Conservation (phyloP, 768 basidiomycete species). For the Mycena albidolilacea region DNA sequence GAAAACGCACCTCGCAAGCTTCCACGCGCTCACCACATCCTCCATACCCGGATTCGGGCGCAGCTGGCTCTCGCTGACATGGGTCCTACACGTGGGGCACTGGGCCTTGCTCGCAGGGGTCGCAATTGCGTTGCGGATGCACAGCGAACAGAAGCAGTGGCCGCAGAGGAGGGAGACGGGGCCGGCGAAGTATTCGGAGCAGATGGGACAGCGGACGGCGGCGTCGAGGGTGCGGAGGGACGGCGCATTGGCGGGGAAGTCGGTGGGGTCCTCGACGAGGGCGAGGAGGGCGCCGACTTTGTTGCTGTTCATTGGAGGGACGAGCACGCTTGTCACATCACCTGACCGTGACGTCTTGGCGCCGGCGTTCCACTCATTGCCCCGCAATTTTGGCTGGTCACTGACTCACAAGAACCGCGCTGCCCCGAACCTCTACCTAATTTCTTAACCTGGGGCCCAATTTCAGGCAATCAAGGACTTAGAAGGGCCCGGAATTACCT, state of each 20-base stretch:
- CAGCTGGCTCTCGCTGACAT: slow-evolving; percentile 72
- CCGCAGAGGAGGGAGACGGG: slow-evolving; percentile 84
- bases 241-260: slow-evolving; percentile 70
- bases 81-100: slow-evolving; percentile 81
- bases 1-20: slow-evolving; percentile 71
- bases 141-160: slow-evolving; percentile 87
- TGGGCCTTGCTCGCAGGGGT: slow-evolving; percentile 62
- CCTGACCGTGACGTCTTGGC: no score
- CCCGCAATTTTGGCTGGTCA: no score
- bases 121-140: slow-evolving; percentile 73
- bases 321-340: no score
- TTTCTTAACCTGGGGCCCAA: no score
- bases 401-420: no score
- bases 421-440: no score
- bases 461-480: no score
- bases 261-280: slow-evolving; percentile 72
- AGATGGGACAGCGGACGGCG: slow-evolving; percentile 81
- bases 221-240: slow-evolving; percentile 76
- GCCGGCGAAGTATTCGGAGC: slow-evolving; percentile 79
- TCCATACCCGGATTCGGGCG: slow-evolving; percentile 80
- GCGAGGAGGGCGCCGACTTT: slow-evolving; percentile 26
- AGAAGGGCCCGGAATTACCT: no score
- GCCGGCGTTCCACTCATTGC: no score
- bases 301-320: slow-evolving; percentile 15
- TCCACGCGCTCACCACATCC: slow-evolving; percentile 80